Percentiles rank a stretch among this genome's conserved stretches.
Evolutionary conservation across 441 rosid genomes (phyloP).

Genomic region (Aleurites moluccanus): DNA sequence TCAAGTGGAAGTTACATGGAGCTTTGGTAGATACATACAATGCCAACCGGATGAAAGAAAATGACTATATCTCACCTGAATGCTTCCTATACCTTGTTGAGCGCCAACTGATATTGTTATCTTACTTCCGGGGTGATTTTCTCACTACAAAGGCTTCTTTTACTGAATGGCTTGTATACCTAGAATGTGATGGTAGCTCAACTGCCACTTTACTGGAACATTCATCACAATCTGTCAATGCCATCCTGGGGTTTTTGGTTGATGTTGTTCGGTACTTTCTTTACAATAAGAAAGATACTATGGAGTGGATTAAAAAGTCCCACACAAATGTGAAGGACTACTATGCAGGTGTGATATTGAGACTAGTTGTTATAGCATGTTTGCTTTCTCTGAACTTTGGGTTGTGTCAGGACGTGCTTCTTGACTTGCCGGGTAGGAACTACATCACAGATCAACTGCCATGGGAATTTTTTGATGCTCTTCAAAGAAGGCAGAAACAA

Average conservation of each 20-base stretch:
- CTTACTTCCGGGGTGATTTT: conserved; percentile 24
- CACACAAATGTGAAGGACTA: conserved; percentile 8
- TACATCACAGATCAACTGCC: conserved; percentile 33
- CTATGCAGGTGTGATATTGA: conserved; percentile 31
- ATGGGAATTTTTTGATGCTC: conserved; percentile 21
- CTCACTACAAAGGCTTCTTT: conserved; percentile 37
- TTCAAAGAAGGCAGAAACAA: conserved; percentile 2
- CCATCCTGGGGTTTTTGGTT: conserved; percentile 9
- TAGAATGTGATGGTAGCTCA: background rate
- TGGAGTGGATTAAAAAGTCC: conserved; percentile 35
- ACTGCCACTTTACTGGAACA: background rate
- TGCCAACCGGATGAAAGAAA: conserved; percentile 33
- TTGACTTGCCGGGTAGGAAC: conserved; percentile 20
- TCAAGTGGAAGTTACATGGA: conserved; percentile 24
- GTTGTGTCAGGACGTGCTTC: conserved; percentile 1
- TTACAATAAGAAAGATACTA: conserved; percentile 9
- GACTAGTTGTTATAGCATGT: conserved; percentile 38
- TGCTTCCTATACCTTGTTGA: conserved; percentile 49
- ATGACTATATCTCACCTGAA: conserved; percentile 39
- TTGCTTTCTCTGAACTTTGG: conserved; percentile 40
- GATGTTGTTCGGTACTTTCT: conserved; percentile 22
- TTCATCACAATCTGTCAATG: conserved; percentile 1
- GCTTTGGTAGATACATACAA: conserved; percentile 37
- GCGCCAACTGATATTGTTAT: conserved; percentile 31
- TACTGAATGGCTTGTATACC: conserved; percentile 18